phyloP scores from a whole-genome alignment of 2,329 filamentous ascomycete species.

The Trichoderma harzianum region DNA sequence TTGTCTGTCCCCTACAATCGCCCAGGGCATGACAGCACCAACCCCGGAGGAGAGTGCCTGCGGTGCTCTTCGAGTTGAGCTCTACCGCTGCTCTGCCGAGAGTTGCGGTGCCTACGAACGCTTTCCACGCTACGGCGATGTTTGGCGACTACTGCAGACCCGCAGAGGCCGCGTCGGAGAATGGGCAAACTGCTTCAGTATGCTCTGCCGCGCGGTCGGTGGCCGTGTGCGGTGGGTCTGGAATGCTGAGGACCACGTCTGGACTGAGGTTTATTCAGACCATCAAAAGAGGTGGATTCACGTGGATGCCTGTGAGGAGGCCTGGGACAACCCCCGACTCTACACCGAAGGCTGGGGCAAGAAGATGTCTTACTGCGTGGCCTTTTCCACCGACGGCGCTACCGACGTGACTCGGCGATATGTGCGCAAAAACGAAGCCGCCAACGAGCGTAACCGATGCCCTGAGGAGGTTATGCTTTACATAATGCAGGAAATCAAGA shows the following conservation, averaged over 20 bases:
- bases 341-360: conserved; percentile 95
- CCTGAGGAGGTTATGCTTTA: conserved; percentile 88
- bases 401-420: conserved; percentile 65
- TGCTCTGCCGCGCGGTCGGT: conserved; percentile 92
- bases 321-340: conserved; percentile 89
- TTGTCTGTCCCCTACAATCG: conserved; percentile 79
- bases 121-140: conserved; percentile 92
- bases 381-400: conserved; percentile 85
- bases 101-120: conserved; percentile 77
- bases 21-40: conserved; percentile 77
- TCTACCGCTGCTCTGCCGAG: conserved; percentile 79
- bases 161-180: conserved; percentile 84
- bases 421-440: conserved; percentile 68
- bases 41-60: conserved; percentile 86
- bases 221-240: conserved; percentile 94
- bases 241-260: conserved; percentile 96
- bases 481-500: conserved; percentile 88
- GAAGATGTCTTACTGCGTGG: conserved; percentile 95
- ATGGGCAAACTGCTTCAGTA: conserved; percentile 98
- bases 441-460: conserved; percentile 71
- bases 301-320: conserved; percentile 89
- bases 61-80: conserved; percentile 81
- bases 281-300: conserved; percentile 95
- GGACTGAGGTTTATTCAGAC: conserved; percentile 96
- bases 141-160: conserved; percentile 87